Evolutionary conservation across 176 grass and related monocot genomes (phyloP).

Genomic region (Saccharum officinarum): DNA sequence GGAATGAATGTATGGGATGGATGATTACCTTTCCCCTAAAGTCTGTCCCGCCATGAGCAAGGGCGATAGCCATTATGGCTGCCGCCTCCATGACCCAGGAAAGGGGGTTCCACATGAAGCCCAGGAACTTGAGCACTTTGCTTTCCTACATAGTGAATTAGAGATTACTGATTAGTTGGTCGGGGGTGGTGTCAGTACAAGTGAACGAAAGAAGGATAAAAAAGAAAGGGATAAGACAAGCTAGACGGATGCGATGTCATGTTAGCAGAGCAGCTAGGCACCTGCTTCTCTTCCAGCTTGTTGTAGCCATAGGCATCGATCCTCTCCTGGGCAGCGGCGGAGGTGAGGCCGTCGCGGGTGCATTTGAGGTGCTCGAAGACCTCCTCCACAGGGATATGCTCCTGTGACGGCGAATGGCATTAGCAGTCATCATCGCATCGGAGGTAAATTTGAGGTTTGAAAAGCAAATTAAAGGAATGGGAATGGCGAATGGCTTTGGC

Average conservation of each 20-base stretch:
- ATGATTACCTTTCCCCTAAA: constrained; percentile 24
- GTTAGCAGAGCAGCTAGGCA: neutral
- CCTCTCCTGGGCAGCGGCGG: constrained; percentile 40
- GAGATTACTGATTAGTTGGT: neutral
- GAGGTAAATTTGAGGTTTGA: neutral
- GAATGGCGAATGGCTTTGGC: neutral
- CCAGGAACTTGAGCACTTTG: constrained; percentile 78
- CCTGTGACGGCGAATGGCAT: constrained; percentile 8
- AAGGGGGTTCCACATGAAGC: constrained; percentile 80
- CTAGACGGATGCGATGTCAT: neutral
- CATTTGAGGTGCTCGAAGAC: constrained; percentile 65
- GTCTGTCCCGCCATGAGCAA: constrained; percentile 46
- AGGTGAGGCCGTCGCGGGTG: constrained; percentile 51
- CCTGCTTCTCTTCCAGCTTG: constrained; percentile 74
- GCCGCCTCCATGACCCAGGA: constrained; percentile 82
- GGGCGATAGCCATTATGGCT: constrained; percentile 73
- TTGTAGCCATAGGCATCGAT: constrained; percentile 51
- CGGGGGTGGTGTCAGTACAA: neutral
- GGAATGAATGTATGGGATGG: neutral
- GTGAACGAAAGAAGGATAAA: no score
- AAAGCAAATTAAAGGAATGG: neutral
- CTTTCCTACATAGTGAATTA: constrained; percentile 48
- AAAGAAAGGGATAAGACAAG: no score
- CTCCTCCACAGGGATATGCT: constrained; percentile 63
- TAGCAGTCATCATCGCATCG: neutral